phyloP scores from a whole-genome alignment of 2,329 filamentous ascomycete species.

The Metarhizium sp. region DNA sequence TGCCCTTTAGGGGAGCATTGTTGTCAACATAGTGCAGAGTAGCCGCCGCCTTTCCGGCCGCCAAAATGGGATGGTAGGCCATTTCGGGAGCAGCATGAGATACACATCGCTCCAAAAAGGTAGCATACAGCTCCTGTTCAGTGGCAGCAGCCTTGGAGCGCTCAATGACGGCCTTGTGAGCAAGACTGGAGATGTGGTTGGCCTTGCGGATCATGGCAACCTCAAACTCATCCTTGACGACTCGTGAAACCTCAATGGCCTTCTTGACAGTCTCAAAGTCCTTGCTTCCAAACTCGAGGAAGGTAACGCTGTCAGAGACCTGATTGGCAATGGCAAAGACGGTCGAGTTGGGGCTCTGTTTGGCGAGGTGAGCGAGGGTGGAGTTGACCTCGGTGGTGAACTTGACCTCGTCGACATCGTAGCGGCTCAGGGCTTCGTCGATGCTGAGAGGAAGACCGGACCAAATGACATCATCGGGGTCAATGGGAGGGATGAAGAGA shows the following conservation, averaged over 20 bases:
- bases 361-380: conserved; percentile 48
- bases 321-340: conserved; percentile 74
- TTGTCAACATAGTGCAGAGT: conserved; percentile 86
- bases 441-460: conserved; percentile 73
- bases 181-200: conserved; percentile 59
- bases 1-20: conserved; percentile 56
- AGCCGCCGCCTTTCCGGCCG: conserved; percentile 68
- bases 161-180: conserved; percentile 54
- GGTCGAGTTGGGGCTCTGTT: conserved; percentile 27
- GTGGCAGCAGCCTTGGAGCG: conserved; percentile 56
- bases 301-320: conserved; percentile 61
- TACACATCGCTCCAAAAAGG: conserved; percentile 70
- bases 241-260: conserved; percentile 59
- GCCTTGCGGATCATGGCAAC: conserved; percentile 64
- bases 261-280: conserved; percentile 47
- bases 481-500: conserved; percentile 83
- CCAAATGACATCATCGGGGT: conserved; percentile 90
- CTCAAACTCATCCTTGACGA: conserved; percentile 67
- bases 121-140: conserved; percentile 74
- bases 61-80: conserved; percentile 82
- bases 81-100: conserved; percentile 69
- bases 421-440: conserved; percentile 65
- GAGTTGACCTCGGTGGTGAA: conserved; percentile 66
- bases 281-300: conserved; percentile 59
- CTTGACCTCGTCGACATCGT: conserved; percentile 72